Evolutionary conservation across 345 rosid genomes (phyloP), one percentile per base, ranked within the genome.

Genomic region (Pugionium cornutum): DNA sequence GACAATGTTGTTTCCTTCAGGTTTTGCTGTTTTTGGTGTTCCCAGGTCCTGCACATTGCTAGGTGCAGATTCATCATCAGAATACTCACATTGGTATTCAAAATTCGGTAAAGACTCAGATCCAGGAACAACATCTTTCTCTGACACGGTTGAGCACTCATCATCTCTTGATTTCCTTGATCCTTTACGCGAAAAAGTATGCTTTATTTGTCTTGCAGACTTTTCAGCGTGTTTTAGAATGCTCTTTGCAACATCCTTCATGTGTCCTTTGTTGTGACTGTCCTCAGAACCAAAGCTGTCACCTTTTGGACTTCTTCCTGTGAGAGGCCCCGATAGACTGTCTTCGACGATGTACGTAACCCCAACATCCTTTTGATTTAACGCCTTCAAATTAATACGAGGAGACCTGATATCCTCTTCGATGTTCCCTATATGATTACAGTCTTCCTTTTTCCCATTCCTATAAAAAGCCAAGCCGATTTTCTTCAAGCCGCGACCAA

Each of bases 111-210:
- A 84, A 11, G 79, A 70, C 35, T 79, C 89, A 2, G 74, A 70
- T 28, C 77, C 83, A 9, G 57, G 62, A 53, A 37, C 41, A 40
- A 37, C 54, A 32, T 85, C 84, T 40, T 63, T 39, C 41, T 72
- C 88, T 30, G 29, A 49, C 39, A 51, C 63, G 1, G 35, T 51
- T 32, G 78, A 53, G 9, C 52, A 36, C 58, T 76, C 47, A 1
- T 35, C 78, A 27, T 33, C 78, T 34, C 4, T 68, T 11, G 70
- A 62, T 50, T 58, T 80, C 69, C 67, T 78, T 28, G 96, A 87
- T 30, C 88, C 88, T 82, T 82, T 94, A 35, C 76, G 81, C 3
- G 96, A 86, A 63, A 94, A 74, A 0, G 34, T 86, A 41, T 87
- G 82, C 75, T 83, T 92, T 34, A 89, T 3, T 40, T 58, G 52